A percentile compares a stretch with the other conserved stretches of the same genome.
phyloP scores from a whole-genome alignment of 495 filamentous ascomycete genomes.

The Penicillium taxi region DNA sequence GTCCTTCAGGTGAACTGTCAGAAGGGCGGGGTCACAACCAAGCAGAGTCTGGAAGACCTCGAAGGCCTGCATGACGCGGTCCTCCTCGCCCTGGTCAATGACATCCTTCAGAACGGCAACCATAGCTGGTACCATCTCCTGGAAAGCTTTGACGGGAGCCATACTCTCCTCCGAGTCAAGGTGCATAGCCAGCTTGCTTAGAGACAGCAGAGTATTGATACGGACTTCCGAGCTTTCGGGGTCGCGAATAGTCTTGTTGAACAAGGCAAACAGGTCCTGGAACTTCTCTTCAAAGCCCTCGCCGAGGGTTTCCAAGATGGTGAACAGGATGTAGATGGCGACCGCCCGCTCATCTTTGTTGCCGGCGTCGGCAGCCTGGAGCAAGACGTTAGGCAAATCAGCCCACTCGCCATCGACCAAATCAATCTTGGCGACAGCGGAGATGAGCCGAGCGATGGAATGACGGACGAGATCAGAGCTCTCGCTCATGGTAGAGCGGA shows the following conservation, averaged over 20 bases:
- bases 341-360: slow-evolving; percentile 79
- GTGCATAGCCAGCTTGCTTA: slow-evolving; percentile 80
- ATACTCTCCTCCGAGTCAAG: slow-evolving; percentile 78
- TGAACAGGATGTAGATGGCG: slow-evolving; percentile 85
- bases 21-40: slow-evolving; percentile 76
- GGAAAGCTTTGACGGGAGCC: slow-evolving; percentile 61
- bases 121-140: slow-evolving; percentile 76
- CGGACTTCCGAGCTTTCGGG: slow-evolving; percentile 85
- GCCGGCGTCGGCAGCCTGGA: slow-evolving; percentile 60
- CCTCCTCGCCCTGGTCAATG: slow-evolving; percentile 71
- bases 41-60: slow-evolving; percentile 97
- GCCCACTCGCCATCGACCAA: slow-evolving; percentile 80
- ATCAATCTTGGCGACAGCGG: slow-evolving; percentile 78
- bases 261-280: slow-evolving; percentile 69
- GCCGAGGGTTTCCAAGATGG: slow-evolving; percentile 76
- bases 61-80: slow-evolving; percentile 78
- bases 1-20: slow-evolving; percentile 81
- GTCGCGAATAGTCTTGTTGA: slow-evolving; percentile 80
- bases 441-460: slow-evolving; percentile 78
- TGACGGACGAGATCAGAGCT: slow-evolving; percentile 67
- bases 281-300: slow-evolving; percentile 71
- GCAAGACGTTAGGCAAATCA: slow-evolving; percentile 67
- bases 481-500: slow-evolving; percentile 75
- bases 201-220: slow-evolving; percentile 88
- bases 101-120: slow-evolving; percentile 79